Base-by-base conservation (phyloP, 768 basidiomycete genomes). In the Phaffia australis region DNA sequence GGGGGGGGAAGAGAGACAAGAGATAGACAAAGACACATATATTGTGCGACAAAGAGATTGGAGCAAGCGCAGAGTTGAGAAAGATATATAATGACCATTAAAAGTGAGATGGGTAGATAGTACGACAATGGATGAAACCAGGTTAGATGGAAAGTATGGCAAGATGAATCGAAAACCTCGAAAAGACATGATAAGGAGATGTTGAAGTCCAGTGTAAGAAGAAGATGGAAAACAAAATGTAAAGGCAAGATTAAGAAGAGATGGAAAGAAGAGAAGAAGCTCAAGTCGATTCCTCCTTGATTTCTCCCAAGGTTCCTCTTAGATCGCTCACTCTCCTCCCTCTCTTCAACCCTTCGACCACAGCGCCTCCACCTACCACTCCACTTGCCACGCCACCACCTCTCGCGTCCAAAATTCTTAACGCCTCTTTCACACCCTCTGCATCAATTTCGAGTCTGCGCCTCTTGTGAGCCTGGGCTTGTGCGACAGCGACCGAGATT, bases 401-500 rank as follows among this genome's bases (percentile, higher is more conserved):
- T 21, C 66, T 47, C 8, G 66, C 66, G 54, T 75, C 74, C 18
- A 75, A 69, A 21, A 74, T 52, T 32, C 68, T 57, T 21, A 74
- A 52, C 27, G 72, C 74, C 65, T 72, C 73, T 29, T 73, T 65
- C 50, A 75, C 71, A 2, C 72, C 72, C 14, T 71, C 71, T 1
- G 69, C 63, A 47, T 74, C 71, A 29, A 75, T 70, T 57, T 61
- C 64, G 21, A 63, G 29, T 35, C 58, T 32, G 21, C 63, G 57
- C 15, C 60, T 51, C 49, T 60, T 63, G 30, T 32, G 19, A 7
- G 67, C 49, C 0, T 29, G 49, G 35, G 47, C 50, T 27, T 46
- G 52, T 25, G 48, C 60, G n/a, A 46, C 35, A 3, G 3, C 63
- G 30, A 42, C 29, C n/a, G 59, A 27, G 11, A 35, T 63, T 54